A percentile compares a stretch with the other conserved stretches of the same genome.
These are phyloP conservation scores for Calonectria pteridis DNA, from an alignment of 2,329 filamentous ascomycete genomes.

Conservation along the genomic window DNA sequence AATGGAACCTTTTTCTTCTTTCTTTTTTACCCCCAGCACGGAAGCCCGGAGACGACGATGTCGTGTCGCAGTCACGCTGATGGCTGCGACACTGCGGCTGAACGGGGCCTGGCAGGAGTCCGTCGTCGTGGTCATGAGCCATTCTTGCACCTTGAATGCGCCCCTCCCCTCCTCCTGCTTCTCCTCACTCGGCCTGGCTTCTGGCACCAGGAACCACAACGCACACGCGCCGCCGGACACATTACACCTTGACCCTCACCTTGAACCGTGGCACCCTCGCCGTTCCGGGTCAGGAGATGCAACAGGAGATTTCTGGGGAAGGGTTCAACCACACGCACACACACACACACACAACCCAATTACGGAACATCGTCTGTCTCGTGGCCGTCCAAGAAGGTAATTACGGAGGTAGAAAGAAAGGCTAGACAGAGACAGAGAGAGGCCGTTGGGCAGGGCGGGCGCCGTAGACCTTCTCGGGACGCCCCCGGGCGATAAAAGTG, in stretches of 20 bases:
- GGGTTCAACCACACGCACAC: background rate
- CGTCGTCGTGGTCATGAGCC: conserved; percentile 17
- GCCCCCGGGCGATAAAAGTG: conserved; percentile 18
- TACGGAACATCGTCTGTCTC: conserved; percentile 20
- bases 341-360: conserved; percentile 18
- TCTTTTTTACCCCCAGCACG: background rate
- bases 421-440: background rate
- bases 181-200: background rate
- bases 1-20: background rate
- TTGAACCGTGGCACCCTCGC: conserved; percentile 6
- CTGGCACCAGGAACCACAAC: background rate
- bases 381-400: conserved; percentile 13
- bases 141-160: background rate
- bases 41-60: conserved; percentile 14
- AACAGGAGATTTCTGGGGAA: conserved; percentile 21
- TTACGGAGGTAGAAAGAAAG: background rate
- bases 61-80: conserved; percentile 4
- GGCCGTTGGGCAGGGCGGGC: conserved; percentile 11
- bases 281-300: conserved; percentile 25
- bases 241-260: conserved; percentile 14
- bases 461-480: conserved; percentile 13
- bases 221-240: background rate
- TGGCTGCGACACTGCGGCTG: conserved; percentile 26
- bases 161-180: background rate
- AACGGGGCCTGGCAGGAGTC: conserved; percentile 11